Evolutionary conservation across 2,329 filamentous ascomycete genomes (phyloP).

Genomic region (Ceratocystis variospora): DNA sequence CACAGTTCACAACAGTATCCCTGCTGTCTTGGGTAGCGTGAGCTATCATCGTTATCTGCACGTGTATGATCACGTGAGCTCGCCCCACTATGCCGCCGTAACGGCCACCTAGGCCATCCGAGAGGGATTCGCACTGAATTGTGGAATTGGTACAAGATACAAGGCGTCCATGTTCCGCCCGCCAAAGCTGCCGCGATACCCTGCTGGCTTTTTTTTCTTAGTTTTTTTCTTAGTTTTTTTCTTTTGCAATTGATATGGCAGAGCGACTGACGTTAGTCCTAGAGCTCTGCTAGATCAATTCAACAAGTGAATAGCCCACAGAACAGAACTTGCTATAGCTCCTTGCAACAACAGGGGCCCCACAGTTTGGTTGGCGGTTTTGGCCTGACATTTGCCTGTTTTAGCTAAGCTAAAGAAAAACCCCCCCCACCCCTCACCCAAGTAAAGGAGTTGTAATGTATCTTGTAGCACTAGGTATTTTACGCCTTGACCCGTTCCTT

Average conservation of each 20-base stretch:
- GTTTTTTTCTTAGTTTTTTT: background rate
- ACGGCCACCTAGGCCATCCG: slow-evolving; percentile 18
- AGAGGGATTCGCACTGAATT: background rate
- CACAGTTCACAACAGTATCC: too few relatives aligned
- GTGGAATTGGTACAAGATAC: background rate
- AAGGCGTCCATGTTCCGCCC: background rate
- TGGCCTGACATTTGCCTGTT: background rate
- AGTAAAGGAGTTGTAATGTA: background rate
- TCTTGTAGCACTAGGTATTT: background rate
- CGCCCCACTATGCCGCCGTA: slow-evolving; percentile 8
- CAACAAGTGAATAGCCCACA: background rate
- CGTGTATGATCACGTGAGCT: background rate
- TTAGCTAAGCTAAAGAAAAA: slow-evolving; percentile 3
- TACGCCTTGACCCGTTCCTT: background rate
- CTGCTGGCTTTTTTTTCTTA: too few relatives aligned
- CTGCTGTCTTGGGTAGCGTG: too few relatives aligned
- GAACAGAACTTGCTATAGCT: background rate
- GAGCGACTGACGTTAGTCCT: background rate
- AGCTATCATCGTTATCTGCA: background rate
- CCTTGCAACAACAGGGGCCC: background rate
- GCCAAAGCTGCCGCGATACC: too few relatives aligned
- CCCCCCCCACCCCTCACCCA: too few relatives aligned
- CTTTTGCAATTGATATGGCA: background rate
- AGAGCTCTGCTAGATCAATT: too few relatives aligned
- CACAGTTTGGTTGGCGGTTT: slow-evolving; percentile 4